Conservation (phyloP, 2,329 filamentous ascomycete species). For the Microdochium trichocladiopsis region DNA sequence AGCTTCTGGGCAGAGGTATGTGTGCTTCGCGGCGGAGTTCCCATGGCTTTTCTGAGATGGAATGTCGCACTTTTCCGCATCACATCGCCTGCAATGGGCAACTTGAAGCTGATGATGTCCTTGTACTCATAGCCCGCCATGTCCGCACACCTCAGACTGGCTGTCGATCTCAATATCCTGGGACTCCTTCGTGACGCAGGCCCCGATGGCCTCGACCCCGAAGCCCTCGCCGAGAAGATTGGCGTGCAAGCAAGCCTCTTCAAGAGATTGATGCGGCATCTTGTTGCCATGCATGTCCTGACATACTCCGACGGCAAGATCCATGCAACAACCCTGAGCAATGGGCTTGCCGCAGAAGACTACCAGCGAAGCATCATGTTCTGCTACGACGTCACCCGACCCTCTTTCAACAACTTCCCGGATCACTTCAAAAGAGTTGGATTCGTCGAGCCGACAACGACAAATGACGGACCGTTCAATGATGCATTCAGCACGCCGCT, state of each 20-base stretch:
- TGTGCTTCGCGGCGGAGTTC: not conserved
- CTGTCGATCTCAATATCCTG: constrained; percentile 4
- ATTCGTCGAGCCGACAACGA: not conserved
- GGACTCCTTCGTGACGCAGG: constrained; percentile 3
- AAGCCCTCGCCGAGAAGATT: constrained; percentile 1
- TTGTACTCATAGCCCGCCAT: constrained; percentile 1
- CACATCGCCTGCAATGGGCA: too few species aligned
- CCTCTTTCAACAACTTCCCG: not conserved
- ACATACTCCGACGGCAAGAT: not conserved
- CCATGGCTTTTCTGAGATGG: too few species aligned
- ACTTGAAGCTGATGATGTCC: not conserved
- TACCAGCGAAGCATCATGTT: constrained; percentile 30
- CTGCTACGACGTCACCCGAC: not conserved
- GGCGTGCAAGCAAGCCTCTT: not conserved
- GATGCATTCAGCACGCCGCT: constrained; percentile 23
- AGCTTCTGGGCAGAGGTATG: constrained; percentile 4
- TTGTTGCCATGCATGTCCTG: constrained; percentile 2
- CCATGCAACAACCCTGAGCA: constrained; percentile 19
- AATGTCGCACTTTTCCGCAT: too few species aligned
- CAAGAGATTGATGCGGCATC: constrained; percentile 2
- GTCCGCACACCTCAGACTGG: constrained; percentile 1
- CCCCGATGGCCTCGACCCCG: not conserved
- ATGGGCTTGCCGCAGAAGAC: constrained; percentile 27
- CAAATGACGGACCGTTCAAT: constrained; percentile 25
- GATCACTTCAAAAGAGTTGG: not conserved